Evolutionary conservation across 768 basidiomycete species (phyloP), one percentile per base, ranked within the genome.

Genomic region (Boletus reticulatus): DNA sequence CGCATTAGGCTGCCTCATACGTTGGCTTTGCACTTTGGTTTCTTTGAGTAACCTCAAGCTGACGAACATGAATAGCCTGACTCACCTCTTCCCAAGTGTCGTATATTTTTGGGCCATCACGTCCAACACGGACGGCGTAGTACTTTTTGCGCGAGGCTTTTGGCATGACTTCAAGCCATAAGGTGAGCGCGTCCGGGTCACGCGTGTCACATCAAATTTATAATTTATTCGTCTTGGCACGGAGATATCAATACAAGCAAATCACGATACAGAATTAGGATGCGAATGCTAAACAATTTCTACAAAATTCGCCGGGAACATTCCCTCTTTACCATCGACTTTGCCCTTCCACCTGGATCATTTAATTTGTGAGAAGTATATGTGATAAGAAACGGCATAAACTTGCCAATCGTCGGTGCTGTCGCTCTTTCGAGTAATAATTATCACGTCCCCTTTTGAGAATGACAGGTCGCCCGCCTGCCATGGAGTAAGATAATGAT

Each of bases 251-350:
- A 53, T 34, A 54, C 37, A 46, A 46, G 22, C 22, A 56, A 22
- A 50, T 41, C 45, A 55, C 16, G 37, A 42, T 46, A 49, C 47
- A 48, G 13, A 14, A 50, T 31, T 11, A 3, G 41, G 19, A 39
- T 19, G 34, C 24, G 20, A 52, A 13, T 12, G 16, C 57, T 66
- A 80, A 27, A 78, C 72, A 53, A 90, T 70, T 66, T 90, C 87
- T n/a, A 91, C 87, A 62, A 89, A 90, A 67, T 92, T 92, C 16
- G 90, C 90, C 34, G 90, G 90, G 69, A 93, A 92, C 43, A 87
- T 80, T 0, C 91, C 91, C 60, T 81, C 74, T 38, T 76, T 69
- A 16, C 78, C 79, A 20, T 80, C 71, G 2, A 84, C 57, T 65
- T 81, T 86, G n/a, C 90, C 90, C 14, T 78, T 86, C 90, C 90